Evolutionary conservation across 2,329 filamentous ascomycete species (phyloP).

Genomic region (Exserohilum rostratum): DNA sequence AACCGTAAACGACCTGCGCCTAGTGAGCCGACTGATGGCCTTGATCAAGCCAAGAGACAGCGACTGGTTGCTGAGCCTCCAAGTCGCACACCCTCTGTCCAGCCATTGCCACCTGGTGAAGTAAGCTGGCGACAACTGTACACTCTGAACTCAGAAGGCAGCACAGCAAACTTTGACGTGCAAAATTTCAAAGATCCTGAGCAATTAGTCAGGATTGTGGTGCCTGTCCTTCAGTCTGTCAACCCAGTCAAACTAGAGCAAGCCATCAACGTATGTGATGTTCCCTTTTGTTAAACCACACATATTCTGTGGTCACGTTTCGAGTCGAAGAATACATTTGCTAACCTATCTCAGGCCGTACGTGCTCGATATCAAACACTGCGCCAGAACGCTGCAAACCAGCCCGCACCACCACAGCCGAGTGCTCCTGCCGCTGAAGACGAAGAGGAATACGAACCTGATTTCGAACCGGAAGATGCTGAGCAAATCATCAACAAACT

Average conservation of each 20-base stretch:
- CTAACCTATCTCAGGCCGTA: constrained; percentile 46
- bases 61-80: constrained; percentile 64
- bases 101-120: constrained; percentile 75
- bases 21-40: constrained; percentile 71
- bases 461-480: constrained; percentile 78
- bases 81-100: constrained; percentile 59
- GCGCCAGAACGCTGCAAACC: constrained; percentile 35
- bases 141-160: constrained; percentile 78
- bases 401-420: constrained; percentile 33
- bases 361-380: constrained; percentile 51
- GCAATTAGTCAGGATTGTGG: constrained; percentile 79
- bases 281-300: not conserved
- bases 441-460: constrained; percentile 92
- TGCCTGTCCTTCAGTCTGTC: constrained; percentile 75
- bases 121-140: constrained; percentile 84
- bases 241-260: constrained; percentile 71
- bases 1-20: constrained; percentile 77
- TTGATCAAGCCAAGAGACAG: constrained; percentile 82
- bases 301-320: not conserved
- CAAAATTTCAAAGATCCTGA: constrained; percentile 73
- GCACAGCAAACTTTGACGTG: constrained; percentile 80
- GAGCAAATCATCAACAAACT: constrained; percentile 80
- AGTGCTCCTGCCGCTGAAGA: constrained; percentile 63
- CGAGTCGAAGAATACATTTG: not conserved
- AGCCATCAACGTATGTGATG: constrained; percentile 70